Percentiles rank a stretch among this genome's conserved stretches.
phyloP scores from a whole-genome alignment of 768 basidiomycete species.

The Tremella fuciformis region DNA sequence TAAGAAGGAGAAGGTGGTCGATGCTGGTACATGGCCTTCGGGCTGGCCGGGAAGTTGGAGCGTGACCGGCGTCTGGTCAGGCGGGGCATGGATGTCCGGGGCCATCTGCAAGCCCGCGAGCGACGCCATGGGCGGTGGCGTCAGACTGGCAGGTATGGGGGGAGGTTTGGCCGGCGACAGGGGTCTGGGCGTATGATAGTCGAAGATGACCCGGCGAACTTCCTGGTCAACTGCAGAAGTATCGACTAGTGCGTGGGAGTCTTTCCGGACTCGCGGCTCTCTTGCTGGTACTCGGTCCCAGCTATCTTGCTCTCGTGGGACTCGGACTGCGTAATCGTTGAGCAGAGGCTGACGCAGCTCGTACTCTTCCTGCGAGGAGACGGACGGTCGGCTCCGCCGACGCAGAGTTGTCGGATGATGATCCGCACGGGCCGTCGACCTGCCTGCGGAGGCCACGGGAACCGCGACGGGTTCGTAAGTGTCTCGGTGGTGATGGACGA shows the following conservation, averaged over 20 bases:
- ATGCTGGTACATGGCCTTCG: not conserved
- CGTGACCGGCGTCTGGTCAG: not conserved
- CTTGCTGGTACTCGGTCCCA: no score
- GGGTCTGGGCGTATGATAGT: constrained; percentile 2
- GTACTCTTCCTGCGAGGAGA: not conserved
- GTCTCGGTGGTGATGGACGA: constrained; percentile 1
- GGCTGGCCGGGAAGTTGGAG: not conserved
- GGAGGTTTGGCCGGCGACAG: constrained; percentile 9
- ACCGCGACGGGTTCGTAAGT: constrained; percentile 8
- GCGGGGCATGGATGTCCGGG: not conserved
- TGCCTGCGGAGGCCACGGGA: not conserved
- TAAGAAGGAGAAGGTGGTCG: constrained; percentile 33
- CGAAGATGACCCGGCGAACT: constrained; percentile 35
- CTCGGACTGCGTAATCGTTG: not conserved
- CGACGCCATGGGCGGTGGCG: not conserved
- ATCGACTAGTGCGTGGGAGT: not conserved
- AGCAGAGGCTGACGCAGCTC: constrained; percentile 8
- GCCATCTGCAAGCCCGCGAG: not conserved
- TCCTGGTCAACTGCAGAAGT: constrained; percentile 20
- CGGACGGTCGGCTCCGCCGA: not conserved
- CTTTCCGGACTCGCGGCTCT: not conserved
- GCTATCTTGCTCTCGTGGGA: no score
- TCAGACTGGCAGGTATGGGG: not conserved
- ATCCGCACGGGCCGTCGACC: constrained; percentile 8
- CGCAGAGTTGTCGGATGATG: constrained; percentile 1